Base-by-base conservation (phyloP, 2,329 filamentous ascomycete genomes). In the Penicillium sp. region DNA sequence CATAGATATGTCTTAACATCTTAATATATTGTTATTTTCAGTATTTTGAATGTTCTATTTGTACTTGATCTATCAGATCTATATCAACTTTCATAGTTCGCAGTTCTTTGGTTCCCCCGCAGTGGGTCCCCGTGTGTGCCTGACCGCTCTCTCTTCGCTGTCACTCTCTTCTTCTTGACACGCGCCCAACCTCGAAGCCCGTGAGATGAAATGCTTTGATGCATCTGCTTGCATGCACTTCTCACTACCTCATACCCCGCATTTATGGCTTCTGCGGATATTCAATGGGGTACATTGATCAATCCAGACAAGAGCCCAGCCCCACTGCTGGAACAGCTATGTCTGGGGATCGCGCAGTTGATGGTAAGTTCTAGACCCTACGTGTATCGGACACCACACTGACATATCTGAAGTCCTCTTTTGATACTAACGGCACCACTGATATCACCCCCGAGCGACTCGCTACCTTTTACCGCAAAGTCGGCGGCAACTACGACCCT, bases 401-500 rank as follows among this genome's bases (percentile, higher is more conserved):
- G 45, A 57, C 55, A 43, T 25, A 33, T 61, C 31, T 12, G 1
- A 29, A 73, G 70, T 63, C 63, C 33, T 64, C 67, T 10, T 73
- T 75, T 35, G 71, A 75, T 50, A 64, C 71, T 12, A 70, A 67
- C 44, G 68, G 68, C 9, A 72, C 72, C 4, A 55, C 61, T 48
- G 75, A 78, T 60, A 70, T 77, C 49, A 89, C 83, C 6, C 88
- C 89, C 0, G 77, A 81, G 52, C 91, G 92, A 70, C 78, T 93
- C 42, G 87, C 89, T n/a, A 80, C 83, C 39, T 93, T 92, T 71
- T 93, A 93, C 76, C 86, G 85, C 69, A 79, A 82, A 29, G 88
- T 91, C 17, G 90, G 89, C 56, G 88, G 88, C 45, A 84, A 93
- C 69, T 91, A 89, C 73, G 89, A 93, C 71, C 77, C 82, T 25